A percentile compares a stretch with the other conserved stretches of the same genome.
Evolutionary conservation across 1,284 basidiomycete genomes (phyloP).

Genomic region (Takashimella tepidaria): DNA sequence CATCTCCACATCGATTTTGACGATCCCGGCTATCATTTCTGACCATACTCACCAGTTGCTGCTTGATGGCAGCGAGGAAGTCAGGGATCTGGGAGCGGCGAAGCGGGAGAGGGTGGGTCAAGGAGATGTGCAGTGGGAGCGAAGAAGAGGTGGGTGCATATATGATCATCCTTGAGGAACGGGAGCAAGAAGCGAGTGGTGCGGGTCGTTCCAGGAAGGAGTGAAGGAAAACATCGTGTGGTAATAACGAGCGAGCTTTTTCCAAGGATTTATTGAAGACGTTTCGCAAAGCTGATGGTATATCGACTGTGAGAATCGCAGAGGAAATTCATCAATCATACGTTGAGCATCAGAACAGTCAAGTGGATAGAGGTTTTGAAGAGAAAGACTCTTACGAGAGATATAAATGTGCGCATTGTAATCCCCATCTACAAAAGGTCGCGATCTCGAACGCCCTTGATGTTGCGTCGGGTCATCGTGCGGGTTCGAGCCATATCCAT

Average conservation of each 20-base stretch:
- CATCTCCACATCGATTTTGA: background rate
- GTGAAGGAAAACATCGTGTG: slow-evolving; percentile 17
- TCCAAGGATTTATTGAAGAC: too few relatives aligned
- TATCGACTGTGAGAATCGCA: slow-evolving; percentile 13
- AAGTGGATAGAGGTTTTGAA: background rate
- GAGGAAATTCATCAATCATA: background rate
- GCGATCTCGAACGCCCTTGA: slow-evolving; percentile 38
- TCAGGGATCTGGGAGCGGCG: slow-evolving; percentile 31
- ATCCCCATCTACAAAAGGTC: slow-evolving; percentile 45
- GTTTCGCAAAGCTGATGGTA: slow-evolving; percentile 12
- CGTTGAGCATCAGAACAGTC: background rate
- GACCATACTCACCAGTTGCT: background rate
- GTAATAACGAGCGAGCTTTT: too few relatives aligned
- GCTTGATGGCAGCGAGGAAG: background rate
- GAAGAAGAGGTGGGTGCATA: background rate
- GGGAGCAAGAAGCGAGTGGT: background rate
- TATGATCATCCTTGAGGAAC: background rate
- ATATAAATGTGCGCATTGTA: slow-evolving; percentile 45
- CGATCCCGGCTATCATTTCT: background rate
- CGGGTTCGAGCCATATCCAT: background rate
- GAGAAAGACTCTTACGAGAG: slow-evolving; percentile 22
- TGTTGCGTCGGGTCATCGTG: slow-evolving; percentile 38
- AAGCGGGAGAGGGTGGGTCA: slow-evolving; percentile 43
- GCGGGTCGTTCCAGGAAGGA: slow-evolving; percentile 9
- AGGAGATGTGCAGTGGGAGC: slow-evolving; percentile 39